These are phyloP conservation scores for Globisporangium spinosum DNA, from an alignment of 352 stramenopile genomes.

Conservation along the genomic window DNA sequence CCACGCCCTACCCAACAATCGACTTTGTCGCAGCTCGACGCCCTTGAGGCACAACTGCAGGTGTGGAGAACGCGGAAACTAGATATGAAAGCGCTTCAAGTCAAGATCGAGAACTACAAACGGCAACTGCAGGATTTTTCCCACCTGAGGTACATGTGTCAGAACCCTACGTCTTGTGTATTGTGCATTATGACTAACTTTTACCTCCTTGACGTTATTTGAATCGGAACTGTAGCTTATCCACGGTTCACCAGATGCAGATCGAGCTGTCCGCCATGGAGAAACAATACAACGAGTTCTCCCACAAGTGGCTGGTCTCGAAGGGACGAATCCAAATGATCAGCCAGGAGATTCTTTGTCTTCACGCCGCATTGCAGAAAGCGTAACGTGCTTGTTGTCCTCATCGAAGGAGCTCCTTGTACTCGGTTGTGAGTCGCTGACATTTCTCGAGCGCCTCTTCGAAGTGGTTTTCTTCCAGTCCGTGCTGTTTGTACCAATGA, in stretches of 20 bases:
- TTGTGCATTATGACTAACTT: background rate
- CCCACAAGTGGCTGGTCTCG: conserved; percentile 12
- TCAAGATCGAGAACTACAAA: conserved; percentile 5
- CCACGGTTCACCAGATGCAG: conserved; percentile 3
- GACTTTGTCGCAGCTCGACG: conserved; percentile 11
- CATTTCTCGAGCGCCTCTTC: conserved; percentile 29
- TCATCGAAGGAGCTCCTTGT: conserved; percentile 25
- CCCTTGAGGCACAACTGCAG: conserved; percentile 14
- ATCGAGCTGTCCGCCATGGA: conserved; percentile 14
- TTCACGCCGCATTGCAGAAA: conserved; percentile 12
- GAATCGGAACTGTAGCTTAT: background rate
- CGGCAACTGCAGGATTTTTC: conserved; percentile 2
- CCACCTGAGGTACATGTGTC: conserved; percentile 1
- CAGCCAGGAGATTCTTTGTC: conserved; percentile 5
- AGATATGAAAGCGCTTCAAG: conserved; percentile 5
- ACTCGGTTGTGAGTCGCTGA: conserved; percentile 21
- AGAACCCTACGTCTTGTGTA: background rate
- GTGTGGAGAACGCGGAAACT: conserved; percentile 11
- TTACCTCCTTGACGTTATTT: background rate
- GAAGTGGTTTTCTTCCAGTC: conserved; percentile 37
- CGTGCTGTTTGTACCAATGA: conserved; percentile 45
- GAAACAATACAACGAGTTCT: conserved; percentile 7
- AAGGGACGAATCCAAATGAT: conserved; percentile 16
- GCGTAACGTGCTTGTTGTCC: background rate
- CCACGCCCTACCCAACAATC: background rate